Evolutionary conservation across 768 basidiomycete genomes (phyloP).

Genomic region (Gymnopilus junonius): DNA sequence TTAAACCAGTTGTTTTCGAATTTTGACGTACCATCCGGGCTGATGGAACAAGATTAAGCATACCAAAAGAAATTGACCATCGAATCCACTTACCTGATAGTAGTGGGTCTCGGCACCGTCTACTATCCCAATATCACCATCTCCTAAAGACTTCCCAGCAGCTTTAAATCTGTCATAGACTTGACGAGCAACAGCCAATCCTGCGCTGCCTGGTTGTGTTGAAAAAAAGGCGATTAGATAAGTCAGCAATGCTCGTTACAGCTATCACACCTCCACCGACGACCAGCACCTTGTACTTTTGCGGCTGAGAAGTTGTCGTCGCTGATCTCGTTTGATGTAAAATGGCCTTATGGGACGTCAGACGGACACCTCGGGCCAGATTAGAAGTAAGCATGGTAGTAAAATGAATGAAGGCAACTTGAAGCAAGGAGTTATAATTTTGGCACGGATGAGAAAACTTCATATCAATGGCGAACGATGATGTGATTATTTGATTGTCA

Average conservation of each 20-base stretch:
- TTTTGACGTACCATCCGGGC: conserved; percentile 85
- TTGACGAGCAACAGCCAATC: conserved; percentile 85
- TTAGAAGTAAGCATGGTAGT: conserved; percentile 18
- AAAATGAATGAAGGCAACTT: conserved; percentile 4
- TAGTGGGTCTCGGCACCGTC: conserved; percentile 84
- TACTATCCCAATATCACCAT: conserved; percentile 84
- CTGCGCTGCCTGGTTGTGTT: conserved; percentile 66
- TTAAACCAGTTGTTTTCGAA: background rate
- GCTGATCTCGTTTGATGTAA: conserved; percentile 29
- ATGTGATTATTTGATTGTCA: conserved; percentile 9
- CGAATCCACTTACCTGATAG: conserved; percentile 63
- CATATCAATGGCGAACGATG: conserved; percentile 8
- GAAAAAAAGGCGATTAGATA: conserved; percentile 6
- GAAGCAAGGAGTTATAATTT: background rate
- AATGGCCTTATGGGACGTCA: conserved; percentile 5
- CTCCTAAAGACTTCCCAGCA: conserved; percentile 66
- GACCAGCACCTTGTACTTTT: conserved; percentile 83
- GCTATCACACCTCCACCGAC: conserved; percentile 78
- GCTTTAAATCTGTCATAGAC: conserved; percentile 79
- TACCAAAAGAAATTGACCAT: background rate
- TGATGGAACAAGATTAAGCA: conserved; percentile 30
- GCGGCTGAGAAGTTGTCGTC: conserved; percentile 42
- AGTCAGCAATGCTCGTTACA: background rate
- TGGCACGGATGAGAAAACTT: background rate
- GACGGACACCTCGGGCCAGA: conserved; percentile 16